Evolutionary conservation across 106 monocot species (phyloP), one percentile per base, ranked within the genome.

Genomic region (Allium cepa): DNA sequence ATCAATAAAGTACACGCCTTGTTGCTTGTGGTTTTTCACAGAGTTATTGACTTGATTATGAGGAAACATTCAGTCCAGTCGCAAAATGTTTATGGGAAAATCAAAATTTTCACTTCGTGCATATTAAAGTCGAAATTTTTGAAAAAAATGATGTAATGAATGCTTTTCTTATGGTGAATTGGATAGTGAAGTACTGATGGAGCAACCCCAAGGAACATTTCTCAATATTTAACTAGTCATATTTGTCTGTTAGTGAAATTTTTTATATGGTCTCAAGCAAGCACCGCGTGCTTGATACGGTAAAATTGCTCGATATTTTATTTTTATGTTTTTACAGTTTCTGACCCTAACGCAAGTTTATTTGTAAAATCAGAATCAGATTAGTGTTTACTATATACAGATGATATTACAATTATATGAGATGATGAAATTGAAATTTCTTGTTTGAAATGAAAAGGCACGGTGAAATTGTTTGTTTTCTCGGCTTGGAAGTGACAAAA

Each of bases 81-180:
- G 63, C 73, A 63, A 64, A 56, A 64, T 73, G 63, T 62, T 64
- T 4, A 73, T 36, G 11, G 63, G 63, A 11, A 53, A 64, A 18
- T 27, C 64, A 46, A 16, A 63, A 55, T 47, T 73, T 64, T 63
- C 73, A 2, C 46, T 64, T 36, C 63, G 63, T 10, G 64, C 64
- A 7, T 64, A 10, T 64, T 63, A 47, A 64, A 8, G 56, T 18
- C 64, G 55, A 64, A 56, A 63, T 6, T 11, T 69, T 6, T 69
- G 57, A n/a, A 17, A 56, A 69, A 17, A 56, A 48, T 65, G 64
- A 65, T 65, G 64, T 65, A 48, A 65, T 48, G 46, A 48, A 55
- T 14, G 53, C 69, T 27, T 69, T 69, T 56, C 15, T n/a, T 56
- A 69, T 56, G 52, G 69, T 15, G 64, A 65, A 15, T n/a, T 65